phyloP scores from a whole-genome alignment of 1,284 basidiomycete genomes.

The Cystobasidium sp. region DNA sequence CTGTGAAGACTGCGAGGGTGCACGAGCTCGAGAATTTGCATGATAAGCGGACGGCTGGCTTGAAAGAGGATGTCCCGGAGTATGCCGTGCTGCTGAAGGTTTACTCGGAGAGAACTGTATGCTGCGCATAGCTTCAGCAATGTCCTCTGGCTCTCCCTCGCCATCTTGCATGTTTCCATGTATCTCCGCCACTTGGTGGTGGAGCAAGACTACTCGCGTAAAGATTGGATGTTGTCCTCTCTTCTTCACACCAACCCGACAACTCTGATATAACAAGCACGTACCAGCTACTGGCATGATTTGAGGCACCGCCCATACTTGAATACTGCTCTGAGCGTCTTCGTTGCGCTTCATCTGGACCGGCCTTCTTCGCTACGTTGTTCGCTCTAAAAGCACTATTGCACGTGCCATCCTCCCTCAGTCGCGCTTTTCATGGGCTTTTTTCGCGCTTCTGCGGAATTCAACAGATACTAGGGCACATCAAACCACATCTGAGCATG shows the following conservation, averaged over 20 bases:
- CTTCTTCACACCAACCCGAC: neutral
- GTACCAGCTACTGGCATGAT: no score
- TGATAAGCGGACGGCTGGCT: neutral
- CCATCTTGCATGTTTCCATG: neutral
- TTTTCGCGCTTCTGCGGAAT: no score
- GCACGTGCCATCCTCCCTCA: no score
- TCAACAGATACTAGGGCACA: no score
- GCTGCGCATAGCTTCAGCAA: slow-evolving; percentile 6
- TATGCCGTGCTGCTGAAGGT: neutral
- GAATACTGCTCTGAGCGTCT: no score
- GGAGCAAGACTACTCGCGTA: no score
- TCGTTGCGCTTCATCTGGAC: no score
- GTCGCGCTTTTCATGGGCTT: no score
- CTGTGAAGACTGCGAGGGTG: slow-evolving; percentile 5
- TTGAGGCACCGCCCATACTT: no score
- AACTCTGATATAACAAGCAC: neutral
- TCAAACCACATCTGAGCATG: no score
- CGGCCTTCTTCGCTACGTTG: no score
- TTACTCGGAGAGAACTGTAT: neutral
- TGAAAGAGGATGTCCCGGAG: neutral
- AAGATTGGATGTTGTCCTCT: neutral
- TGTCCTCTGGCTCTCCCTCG: neutral
- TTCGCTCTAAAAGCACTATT: no score
- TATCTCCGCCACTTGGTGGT: neutral
- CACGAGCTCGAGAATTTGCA: slow-evolving; percentile 1